These are phyloP conservation scores for Didymella arachidicola DNA, from an alignment of 2,329 filamentous ascomycete species.

Conservation along the genomic window DNA sequence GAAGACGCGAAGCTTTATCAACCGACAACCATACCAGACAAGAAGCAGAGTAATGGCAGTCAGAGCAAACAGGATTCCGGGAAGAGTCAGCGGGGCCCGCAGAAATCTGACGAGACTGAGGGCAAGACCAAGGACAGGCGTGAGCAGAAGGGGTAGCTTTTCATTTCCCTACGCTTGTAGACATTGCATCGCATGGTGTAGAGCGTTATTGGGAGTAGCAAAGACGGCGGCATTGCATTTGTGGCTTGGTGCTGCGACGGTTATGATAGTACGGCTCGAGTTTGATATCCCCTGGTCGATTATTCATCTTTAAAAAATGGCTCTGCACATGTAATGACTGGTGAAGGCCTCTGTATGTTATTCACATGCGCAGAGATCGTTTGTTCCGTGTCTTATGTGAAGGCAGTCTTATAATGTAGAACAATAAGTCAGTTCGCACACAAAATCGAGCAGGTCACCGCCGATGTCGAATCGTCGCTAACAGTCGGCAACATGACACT, in stretches of 20 bases:
- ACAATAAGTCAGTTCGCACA: not conserved
- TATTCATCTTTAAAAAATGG: not conserved
- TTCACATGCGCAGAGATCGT: not conserved
- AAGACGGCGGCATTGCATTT: not conserved
- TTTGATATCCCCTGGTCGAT: slow-evolving; percentile 9
- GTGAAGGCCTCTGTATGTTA: not conserved
- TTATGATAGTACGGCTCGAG: slow-evolving; percentile 1
- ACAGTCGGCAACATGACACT: not conserved
- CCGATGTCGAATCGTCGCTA: not conserved
- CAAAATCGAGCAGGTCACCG: not conserved
- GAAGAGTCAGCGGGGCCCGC: not conserved
- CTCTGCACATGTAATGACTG: not conserved
- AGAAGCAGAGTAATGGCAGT: not conserved
- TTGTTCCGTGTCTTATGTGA: not conserved
- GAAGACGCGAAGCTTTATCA: not conserved
- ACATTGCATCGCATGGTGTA: slow-evolving; percentile 9
- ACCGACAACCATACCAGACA: not conserved
- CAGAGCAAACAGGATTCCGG: not conserved
- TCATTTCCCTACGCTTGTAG: not conserved
- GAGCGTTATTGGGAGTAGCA: slow-evolving; percentile 1
- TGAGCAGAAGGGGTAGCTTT: slow-evolving; percentile 3
- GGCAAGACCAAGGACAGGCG: not conserved
- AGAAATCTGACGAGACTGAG: not conserved
- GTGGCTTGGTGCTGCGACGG: not conserved
- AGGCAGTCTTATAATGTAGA: not conserved